Evolutionary conservation across 129 eudicot genomes (phyloP), one percentile per base, ranked within the genome.

Genomic region (Artemisia argyi): DNA sequence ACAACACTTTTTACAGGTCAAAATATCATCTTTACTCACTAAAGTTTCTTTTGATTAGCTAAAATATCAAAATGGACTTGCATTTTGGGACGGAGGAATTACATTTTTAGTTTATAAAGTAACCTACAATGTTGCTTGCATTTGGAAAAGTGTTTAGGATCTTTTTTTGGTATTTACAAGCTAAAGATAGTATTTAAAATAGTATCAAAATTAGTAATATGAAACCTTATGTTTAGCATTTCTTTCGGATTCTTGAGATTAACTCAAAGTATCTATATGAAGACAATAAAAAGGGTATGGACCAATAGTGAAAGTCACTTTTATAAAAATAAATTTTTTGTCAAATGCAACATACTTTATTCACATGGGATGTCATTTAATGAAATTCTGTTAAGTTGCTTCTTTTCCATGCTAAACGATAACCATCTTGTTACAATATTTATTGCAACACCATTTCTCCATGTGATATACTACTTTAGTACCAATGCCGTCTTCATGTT

Each of bases 281-380:
- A 57, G 79, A 39, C 47, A 44, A 65, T 30, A 19, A 73, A 73
- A 63, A 62, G 24, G 71, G 18, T 28, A 53, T 49, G 58, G 51
- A 39, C 22, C 54, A 53, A 42, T 12, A 50, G 79, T 66, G 73
- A 66, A 75, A 57, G 66, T 66, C 16, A 28, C 66, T 46, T 66
- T 66, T 11, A 61, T 46, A 24, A 44, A 16, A 24, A 62, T 47
- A 13, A 61, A 28, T 18, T 24, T 13, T n/a, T 24, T 48, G 32
- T 60, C 58, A 58, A 73, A 49, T 24, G 68, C 28, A 46, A 47
- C 68, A 72, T 60, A 16, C 77, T 61, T 73, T 26, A 73, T 73
- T 26, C 77, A 61, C 77, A 73, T 61, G 77, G 77, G 35, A 61
- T 73, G 77, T 20, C 69, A 46, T 61, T 61, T 61, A 73, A 6